phyloP scores from a whole-genome alignment of 495 filamentous ascomycete species.

The Corynascus novoguineensis region DNA sequence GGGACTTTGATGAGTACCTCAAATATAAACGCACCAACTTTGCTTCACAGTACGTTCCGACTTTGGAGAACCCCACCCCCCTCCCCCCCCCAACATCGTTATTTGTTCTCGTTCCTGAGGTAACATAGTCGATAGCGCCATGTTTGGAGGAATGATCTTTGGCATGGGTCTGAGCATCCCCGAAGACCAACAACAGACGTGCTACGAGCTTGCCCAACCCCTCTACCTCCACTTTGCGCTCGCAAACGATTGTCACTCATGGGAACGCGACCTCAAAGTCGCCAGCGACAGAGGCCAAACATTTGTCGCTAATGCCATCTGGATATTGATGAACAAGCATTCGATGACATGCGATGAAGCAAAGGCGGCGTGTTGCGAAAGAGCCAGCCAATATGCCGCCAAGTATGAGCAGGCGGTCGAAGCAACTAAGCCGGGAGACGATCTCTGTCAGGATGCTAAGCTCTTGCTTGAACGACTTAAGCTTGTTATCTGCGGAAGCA shows the following conservation, averaged over 20 bases:
- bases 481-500: slow-evolving; percentile 1
- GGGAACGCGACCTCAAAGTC: background rate
- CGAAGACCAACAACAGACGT: slow-evolving; percentile 1
- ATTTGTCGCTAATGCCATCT: background rate
- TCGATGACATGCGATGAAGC: background rate
- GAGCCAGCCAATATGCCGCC: background rate
- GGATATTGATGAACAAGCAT: slow-evolving; percentile 6
- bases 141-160: background rate
- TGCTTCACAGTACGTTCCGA: background rate
- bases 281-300: background rate
- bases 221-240: slow-evolving; percentile 1
- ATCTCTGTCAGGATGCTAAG: slow-evolving; percentile 1
- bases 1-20: slow-evolving; percentile 9
- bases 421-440: background rate
- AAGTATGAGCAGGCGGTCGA: background rate
- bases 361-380: background rate
- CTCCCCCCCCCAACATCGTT: too few species aligned
- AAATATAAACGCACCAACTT: background rate
- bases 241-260: slow-evolving; percentile 7
- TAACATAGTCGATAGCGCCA: background rate
- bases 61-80: too few species aligned
- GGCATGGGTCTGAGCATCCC: slow-evolving; percentile 4
- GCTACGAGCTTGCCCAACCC: background rate
- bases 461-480: background rate
- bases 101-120: too few species aligned